Evolutionary conservation across 768 basidiomycete genomes (phyloP).

Genomic region (Psilocybe tampanensis): DNA sequence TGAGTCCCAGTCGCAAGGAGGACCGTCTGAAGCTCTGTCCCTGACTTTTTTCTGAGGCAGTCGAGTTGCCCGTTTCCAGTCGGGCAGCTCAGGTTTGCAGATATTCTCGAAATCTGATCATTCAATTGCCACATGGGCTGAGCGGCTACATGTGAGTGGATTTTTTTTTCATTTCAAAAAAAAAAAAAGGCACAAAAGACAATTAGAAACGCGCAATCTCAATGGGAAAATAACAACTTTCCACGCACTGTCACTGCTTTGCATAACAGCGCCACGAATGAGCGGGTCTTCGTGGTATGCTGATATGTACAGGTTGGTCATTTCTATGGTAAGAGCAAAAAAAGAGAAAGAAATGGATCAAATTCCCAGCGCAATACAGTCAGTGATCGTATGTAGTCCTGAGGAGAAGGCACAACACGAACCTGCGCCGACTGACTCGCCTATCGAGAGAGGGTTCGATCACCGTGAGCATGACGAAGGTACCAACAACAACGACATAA

Average conservation of each 20-base stretch:
- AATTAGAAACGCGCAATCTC: neutral
- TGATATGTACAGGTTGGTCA: slow-evolving; percentile 36
- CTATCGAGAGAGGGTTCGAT: slow-evolving; percentile 9
- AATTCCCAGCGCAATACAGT: slow-evolving; percentile 23
- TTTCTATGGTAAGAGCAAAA: slow-evolving; percentile 21
- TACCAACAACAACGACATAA: neutral
- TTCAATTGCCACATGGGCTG: slow-evolving; percentile 36
- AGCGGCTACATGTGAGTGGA: slow-evolving; percentile 19
- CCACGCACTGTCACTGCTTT: slow-evolving; percentile 33
- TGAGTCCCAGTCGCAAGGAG: slow-evolving; percentile 31
- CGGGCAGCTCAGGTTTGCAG: slow-evolving; percentile 29
- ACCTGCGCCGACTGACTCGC: slow-evolving; percentile 38
- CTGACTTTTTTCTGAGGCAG: slow-evolving; percentile 30
- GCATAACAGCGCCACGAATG: slow-evolving; percentile 37
- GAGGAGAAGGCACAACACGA: neutral
- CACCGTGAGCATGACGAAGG: neutral
- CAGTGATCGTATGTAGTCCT: neutral
- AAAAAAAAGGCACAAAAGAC: too few relatives aligned
- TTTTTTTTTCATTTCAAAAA: neutral
- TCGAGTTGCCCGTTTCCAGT: slow-evolving; percentile 26
- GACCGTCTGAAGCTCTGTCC: slow-evolving; percentile 23
- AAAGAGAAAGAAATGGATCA: slow-evolving; percentile 23
- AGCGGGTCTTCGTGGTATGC: slow-evolving; percentile 28
- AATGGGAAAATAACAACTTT: neutral
- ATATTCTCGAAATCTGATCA: slow-evolving; percentile 30